These are phyloP conservation scores for Flaveria linearis DNA, from an alignment of 129 eudicot genomes.

Conservation along the genomic window DNA sequence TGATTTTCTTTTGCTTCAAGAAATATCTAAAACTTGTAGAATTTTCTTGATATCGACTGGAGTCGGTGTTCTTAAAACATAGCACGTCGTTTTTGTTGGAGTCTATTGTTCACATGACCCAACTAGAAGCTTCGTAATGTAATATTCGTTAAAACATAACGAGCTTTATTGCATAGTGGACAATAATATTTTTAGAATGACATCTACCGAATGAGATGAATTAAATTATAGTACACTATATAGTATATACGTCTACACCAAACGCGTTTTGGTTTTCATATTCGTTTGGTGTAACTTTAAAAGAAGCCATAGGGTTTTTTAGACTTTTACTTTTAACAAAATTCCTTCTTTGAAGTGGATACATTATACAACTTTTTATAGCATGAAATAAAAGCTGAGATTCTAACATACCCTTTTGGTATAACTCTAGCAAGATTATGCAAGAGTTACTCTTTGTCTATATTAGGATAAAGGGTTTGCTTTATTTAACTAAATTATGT, in stretches of 20 bases:
- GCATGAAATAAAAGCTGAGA: constrained; percentile 11
- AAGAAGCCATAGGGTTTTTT: constrained; percentile 2
- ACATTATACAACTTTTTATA: constrained; percentile 11
- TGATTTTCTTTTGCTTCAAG: constrained; percentile 33
- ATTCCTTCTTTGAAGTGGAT: constrained; percentile 11
- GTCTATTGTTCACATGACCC: not conserved
- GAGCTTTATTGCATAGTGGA: not conserved
- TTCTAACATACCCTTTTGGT: constrained; percentile 21
- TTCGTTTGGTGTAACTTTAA: constrained; percentile 13
- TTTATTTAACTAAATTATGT: constrained; percentile 22
- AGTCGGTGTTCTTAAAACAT: not conserved
- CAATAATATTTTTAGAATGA: constrained; percentile 1
- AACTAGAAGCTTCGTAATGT: not conserved
- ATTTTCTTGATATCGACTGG: constrained; percentile 15
- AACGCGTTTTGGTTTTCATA: constrained; percentile 4
- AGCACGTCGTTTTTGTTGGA: not conserved
- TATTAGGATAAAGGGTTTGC: constrained; percentile 21
- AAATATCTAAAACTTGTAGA: constrained; percentile 17
- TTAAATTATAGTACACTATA: not conserved
- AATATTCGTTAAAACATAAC: not conserved
- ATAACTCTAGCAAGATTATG: constrained; percentile 25
- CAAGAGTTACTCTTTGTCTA: constrained; percentile 33
- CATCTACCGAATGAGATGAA: not conserved
- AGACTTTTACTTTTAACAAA: constrained; percentile 11
- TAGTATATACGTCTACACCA: constrained; percentile 6